Conservation (phyloP, 2,329 filamentous ascomycete species). For the Penicillium sp. region DNA sequence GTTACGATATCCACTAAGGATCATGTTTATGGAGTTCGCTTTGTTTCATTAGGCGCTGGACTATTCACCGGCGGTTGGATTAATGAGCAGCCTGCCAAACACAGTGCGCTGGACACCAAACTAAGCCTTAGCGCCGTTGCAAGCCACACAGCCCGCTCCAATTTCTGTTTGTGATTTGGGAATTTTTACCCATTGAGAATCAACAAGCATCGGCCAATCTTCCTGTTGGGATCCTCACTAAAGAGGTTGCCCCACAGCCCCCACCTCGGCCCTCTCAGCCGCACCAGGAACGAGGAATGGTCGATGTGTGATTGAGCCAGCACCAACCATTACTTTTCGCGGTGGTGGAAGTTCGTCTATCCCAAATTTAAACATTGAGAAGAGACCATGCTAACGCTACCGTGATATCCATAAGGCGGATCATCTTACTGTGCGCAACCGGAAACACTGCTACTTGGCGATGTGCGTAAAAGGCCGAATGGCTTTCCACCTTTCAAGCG, state of each 20-base stretch:
- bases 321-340: constrained; percentile 5
- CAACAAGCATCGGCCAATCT: background rate
- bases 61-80: no score
- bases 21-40: no score
- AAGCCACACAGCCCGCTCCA: no score
- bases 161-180: no score
- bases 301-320: background rate
- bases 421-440: background rate
- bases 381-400: background rate
- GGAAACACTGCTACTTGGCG: background rate
- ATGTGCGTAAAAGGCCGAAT: background rate
- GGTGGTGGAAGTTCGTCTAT: background rate
- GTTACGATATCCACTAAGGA: no score
- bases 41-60: no score
- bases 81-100: no score
- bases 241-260: background rate
- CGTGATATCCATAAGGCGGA: background rate
- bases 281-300: background rate
- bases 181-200: no score
- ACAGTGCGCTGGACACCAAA: no score
- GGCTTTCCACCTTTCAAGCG: background rate
- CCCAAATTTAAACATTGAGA: background rate
- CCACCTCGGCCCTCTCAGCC: background rate
- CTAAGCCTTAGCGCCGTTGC: no score
- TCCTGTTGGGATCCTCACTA: background rate